These are phyloP conservation scores for Chlorella sp. DNA, from an alignment of 139 green algal species.

Conservation along the genomic window DNA sequence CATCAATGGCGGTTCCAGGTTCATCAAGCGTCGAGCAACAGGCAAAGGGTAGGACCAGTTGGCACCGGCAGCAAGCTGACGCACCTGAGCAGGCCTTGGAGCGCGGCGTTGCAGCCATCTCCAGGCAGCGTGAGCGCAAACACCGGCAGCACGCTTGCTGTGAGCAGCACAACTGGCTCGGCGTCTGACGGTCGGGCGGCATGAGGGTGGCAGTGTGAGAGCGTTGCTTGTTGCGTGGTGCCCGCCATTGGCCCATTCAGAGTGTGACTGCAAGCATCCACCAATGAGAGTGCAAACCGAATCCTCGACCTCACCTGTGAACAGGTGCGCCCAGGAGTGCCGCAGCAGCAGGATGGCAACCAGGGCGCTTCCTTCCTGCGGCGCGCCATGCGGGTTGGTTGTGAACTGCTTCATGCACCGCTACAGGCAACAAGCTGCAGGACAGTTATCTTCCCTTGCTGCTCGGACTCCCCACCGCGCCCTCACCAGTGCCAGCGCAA, in stretches of 20 bases:
- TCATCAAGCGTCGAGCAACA: neutral
- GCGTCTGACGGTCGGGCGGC: neutral
- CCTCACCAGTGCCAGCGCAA: neutral
- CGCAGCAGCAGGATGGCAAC: neutral
- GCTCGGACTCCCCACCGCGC: too few relatives aligned
- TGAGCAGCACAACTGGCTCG: slow-evolving; percentile 15
- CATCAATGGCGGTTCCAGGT: too few relatives aligned
- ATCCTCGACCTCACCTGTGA: slow-evolving; percentile 27
- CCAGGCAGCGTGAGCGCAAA: slow-evolving; percentile 36
- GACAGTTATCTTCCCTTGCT: too few relatives aligned
- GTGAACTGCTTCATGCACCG: too few relatives aligned
- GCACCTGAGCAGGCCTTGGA: slow-evolving; percentile 39
- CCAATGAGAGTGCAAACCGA: too few relatives aligned
- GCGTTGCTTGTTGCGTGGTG: too few relatives aligned
- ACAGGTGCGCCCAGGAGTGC: slow-evolving; percentile 34
- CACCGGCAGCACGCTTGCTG: slow-evolving; percentile 36
- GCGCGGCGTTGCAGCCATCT: slow-evolving; percentile 60
- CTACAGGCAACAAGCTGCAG: too few relatives aligned
- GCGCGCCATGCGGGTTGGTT: too few relatives aligned
- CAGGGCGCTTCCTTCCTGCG: too few relatives aligned
- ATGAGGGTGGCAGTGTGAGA: too few relatives aligned
- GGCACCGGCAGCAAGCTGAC: neutral
- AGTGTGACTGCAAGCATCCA: too few relatives aligned
- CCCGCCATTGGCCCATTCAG: too few relatives aligned
- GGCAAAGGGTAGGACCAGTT: neutral